Conservation (phyloP, 768 basidiomycete species). For the Coprinopsis cinerea region DNA sequence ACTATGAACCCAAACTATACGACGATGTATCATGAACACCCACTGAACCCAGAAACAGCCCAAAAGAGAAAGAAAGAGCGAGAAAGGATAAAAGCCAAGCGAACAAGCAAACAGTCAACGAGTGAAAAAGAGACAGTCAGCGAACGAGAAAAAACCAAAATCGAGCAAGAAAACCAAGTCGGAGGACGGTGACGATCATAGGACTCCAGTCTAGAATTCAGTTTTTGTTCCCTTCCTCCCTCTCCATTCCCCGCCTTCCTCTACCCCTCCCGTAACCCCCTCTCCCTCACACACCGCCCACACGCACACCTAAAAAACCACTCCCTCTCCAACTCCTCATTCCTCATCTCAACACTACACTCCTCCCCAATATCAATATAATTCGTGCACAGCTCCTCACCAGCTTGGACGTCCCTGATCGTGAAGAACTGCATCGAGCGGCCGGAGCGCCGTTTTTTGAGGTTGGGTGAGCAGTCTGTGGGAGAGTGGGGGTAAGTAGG, state of each 20-base stretch:
- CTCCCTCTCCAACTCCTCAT: constrained; percentile 34
- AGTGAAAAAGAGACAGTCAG: too few relatives aligned
- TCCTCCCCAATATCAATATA: constrained; percentile 39
- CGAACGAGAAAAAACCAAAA: too few relatives aligned
- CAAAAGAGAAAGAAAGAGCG: too few relatives aligned
- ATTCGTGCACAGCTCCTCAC: constrained; percentile 55
- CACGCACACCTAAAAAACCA: constrained; percentile 58
- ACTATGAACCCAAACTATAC: too few relatives aligned
- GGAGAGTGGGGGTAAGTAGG: not conserved
- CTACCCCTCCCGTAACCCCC: constrained; percentile 8
- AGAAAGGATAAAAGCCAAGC: too few relatives aligned
- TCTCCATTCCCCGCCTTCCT: not conserved
- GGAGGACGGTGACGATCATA: not conserved
- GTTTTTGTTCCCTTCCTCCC: not conserved
- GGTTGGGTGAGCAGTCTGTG: constrained; percentile 48
- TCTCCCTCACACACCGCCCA: constrained; percentile 35
- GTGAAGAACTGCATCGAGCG: constrained; percentile 45
- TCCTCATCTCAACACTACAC: constrained; percentile 27
- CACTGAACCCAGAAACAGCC: too few relatives aligned
- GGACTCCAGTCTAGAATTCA: not conserved
- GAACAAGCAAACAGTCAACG: too few relatives aligned
- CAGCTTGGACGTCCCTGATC: constrained; percentile 33
- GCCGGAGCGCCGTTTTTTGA: constrained; percentile 39
- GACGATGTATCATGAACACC: too few relatives aligned
- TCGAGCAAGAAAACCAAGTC: too few relatives aligned